Base-by-base conservation (phyloP, 768 basidiomycete genomes). In the Pleurotus citrinopileatus region DNA sequence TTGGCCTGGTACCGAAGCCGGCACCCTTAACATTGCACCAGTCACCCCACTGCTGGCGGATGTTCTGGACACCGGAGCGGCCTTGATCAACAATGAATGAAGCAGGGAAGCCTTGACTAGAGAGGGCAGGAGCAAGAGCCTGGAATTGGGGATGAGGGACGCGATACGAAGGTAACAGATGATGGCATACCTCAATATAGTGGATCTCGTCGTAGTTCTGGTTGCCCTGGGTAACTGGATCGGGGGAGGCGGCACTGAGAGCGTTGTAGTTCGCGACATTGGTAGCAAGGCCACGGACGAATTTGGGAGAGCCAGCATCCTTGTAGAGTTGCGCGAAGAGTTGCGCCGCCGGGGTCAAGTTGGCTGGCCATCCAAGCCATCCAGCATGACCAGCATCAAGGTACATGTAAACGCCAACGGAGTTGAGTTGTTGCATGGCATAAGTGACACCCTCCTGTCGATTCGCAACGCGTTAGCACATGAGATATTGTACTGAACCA, bases 341-440 rank as follows among this genome's bases (percentile, higher is more conserved):
- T 58, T 75, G 69, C 27, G 82, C 83, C 46, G 83, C 82, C 52
- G 83, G 83, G 22, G 61, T 52, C 65, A 84, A 67, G 72, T 85
- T 85, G 38, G 83, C 82, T 56, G 82, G 72, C 84, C 84, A 86
- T 38, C 84, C 84, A 55, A 85, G 75, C 84, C 83, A 85, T 51
- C 83, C 82, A 55, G 80, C 81, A 58, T 82, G 80, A 28, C 81
- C 81, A 61, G 82, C 82, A 65, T 84, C 83, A 60, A 84, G 72
- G 68, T 84, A 84, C 69, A 73, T 71, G 75, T 77, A 81, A 47
- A 85, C 80, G 53, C 81, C 80, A 50, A 80, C 76, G 40, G 72
- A 57, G 61, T 76, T 74, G 58, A 84, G 74, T 62, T 80, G 76
- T 63, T 81, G 71, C 43, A 84, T 74, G 27, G 83, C 82, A 59